Base-by-base conservation (phyloP, 192 early-diverging fungal genomes). In the Thamnidium elegans region DNA sequence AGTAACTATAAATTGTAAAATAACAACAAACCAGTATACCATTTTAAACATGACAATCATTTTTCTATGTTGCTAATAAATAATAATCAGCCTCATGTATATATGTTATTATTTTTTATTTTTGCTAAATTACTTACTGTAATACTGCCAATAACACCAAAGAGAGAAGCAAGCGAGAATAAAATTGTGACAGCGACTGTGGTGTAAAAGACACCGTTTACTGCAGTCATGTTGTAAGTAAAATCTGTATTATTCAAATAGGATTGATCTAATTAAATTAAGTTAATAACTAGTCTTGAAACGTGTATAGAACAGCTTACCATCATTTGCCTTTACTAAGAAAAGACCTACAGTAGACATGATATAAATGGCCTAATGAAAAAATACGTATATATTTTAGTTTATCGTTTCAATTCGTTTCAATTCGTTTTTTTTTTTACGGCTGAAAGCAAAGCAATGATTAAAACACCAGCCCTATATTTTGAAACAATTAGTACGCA, bases 141-240 rank as follows among this genome's bases (percentile, higher is more conserved):
- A 31, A 72, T 67, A 42, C 52, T 58, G 23, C 71, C 71, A 60
- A 72, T 7, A 7, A 72, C 60, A 58, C 71, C 71, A 56, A 72
- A 51, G 7, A 72, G 17, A 13, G 71, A 62, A 44, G 60, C 63
- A 14, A 67, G 10, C 1, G 65, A 21, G 53, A 67, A 72, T 1
- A 72, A 39, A 14, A 63, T 23, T 32, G 32, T 39, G 15, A 72
- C 45, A 58, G 42, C 71, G 34, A 62, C 47, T 6, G 26, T 13
- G 15, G 62, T 52, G 53, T 66, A 72, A 30, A 59, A 72, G 0
- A 68, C 36, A 31, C 32, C 47, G 0, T 30, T 42, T 9, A 63
- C 19, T n/a, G 46, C 14, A 19, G 15, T 42, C 7, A 34, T 32
- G 32, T 26, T 63, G n/a, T 13, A 14, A 26, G 17, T 26, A 20